Conservation (phyloP, 2,329 filamentous ascomycete genomes). For the Hymenoscyphus fraxineus region DNA sequence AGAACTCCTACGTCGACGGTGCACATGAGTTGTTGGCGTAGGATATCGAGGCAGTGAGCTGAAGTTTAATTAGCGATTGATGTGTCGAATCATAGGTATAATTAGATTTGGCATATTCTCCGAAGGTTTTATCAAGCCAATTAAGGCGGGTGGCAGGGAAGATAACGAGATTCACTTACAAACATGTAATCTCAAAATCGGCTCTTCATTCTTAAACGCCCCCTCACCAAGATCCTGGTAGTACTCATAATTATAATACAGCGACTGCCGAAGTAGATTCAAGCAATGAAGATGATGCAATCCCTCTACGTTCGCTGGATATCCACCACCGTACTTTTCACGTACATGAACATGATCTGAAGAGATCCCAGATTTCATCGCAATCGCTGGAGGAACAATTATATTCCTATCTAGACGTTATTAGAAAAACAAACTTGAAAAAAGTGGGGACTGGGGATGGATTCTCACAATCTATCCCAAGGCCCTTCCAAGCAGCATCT, state of each 20-base stretch:
- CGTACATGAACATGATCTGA: conserved; percentile 46
- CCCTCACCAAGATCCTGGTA: conserved; percentile 42
- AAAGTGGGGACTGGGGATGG: not conserved
- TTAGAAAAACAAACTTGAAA: conserved; percentile 4
- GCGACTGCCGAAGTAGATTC: conserved; percentile 48
- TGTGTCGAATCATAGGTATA: too few species aligned
- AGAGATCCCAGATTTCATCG: conserved; percentile 41
- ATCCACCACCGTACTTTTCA: conserved; percentile 48
- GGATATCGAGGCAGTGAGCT: conserved; percentile 52
- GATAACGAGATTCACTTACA: conserved; percentile 37
- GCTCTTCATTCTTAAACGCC: conserved; percentile 45
- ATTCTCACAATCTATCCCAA: conserved; percentile 46
- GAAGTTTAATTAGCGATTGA: not conserved
- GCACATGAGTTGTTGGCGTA: conserved; percentile 53
- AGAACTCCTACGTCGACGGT: conserved; percentile 47
- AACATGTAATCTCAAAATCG: conserved; percentile 43
- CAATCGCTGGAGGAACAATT: conserved; percentile 40
- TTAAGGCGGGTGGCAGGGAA: not conserved
- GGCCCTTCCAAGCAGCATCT: conserved; percentile 46
- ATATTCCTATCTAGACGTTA: conserved; percentile 36
- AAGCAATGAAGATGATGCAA: conserved; percentile 48
- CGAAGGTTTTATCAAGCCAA: too few species aligned
- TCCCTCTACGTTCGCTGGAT: conserved; percentile 43
- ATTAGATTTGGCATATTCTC: too few species aligned
- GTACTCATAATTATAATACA: conserved; percentile 50